Evolutionary conservation across 2,329 filamentous ascomycete species (phyloP), one percentile per base, ranked within the genome.

Genomic region (Epichloe festucae): DNA sequence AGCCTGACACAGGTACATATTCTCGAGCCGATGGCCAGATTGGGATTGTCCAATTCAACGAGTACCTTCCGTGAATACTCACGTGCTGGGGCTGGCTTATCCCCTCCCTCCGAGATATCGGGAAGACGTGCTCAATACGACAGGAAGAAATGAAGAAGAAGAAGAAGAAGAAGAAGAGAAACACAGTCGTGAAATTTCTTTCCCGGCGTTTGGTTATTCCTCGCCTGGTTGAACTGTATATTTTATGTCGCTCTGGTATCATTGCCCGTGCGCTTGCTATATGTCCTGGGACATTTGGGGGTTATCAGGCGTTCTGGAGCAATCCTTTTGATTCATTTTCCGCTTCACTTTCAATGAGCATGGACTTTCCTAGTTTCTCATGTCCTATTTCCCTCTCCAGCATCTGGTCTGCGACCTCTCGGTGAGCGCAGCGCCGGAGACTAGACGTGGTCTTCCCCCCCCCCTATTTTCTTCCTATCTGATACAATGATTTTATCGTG

Each of bases 1-100:
- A 67, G 14, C 57, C 59, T 12, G 60, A 62, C 10, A 58, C 63
- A 38, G 65, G 62, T 52, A 58, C 60, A 49, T 70, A 68, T 53
- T 63, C 62, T 10, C 58, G 66, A 52, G 68, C 67, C 5, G 64
- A 68, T 40, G 68, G 68, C 21, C 58, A 63, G 46, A 56, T 62
- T 27, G 61, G 57, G 4, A 54, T 61, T 7, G 59, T 65, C 31
- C 57, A 58, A 5, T 67, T 67, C 55, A 66, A 64, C 53, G 55
- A 59, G 36, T 65, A 63, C 49, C 57, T 54, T 31, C 53, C 44
- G 49, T 34, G 40, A 49, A 34, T 11, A 17, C 45, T 21, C 12
- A 27, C 4, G 3, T 36, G 31, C n/a, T 8, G 27, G 27, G 36
- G 15, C 36, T 14, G 36, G 36, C 36, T 39, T 3, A n/a, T 39